Conservation (phyloP, 177 flowering plant species). For the Telopea speciosissima region DNA sequence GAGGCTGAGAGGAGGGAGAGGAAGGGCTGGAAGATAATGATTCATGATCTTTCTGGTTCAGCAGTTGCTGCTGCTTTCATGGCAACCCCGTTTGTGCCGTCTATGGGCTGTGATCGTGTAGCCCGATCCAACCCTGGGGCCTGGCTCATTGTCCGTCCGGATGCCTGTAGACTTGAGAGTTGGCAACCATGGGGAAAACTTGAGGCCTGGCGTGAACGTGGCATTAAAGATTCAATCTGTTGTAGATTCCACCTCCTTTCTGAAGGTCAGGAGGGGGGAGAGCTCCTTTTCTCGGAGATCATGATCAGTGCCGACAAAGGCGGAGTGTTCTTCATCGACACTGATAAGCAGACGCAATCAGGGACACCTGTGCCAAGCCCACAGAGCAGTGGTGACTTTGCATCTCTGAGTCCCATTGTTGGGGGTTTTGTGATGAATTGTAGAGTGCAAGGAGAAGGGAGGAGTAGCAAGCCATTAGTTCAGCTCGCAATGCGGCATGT, state of each 20-base stretch:
- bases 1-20: constrained; percentile 63
- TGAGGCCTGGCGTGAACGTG: constrained; percentile 91
- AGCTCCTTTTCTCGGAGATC: constrained; percentile 62
- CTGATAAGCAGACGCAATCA: constrained; percentile 46
- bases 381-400: constrained; percentile 75
- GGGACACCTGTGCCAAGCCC: constrained; percentile 70
- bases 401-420: constrained; percentile 31
- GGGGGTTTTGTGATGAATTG: constrained; percentile 95
- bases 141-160: constrained; percentile 82
- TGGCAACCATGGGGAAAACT: constrained; percentile 98
- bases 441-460: constrained; percentile 70
- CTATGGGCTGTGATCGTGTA: constrained; percentile 83
- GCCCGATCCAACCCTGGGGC: constrained; percentile 89
- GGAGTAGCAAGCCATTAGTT: constrained; percentile 75
- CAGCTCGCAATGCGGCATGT: constrained; percentile 78
- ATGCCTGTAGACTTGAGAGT: constrained; percentile 49
- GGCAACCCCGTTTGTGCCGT: constrained; percentile 78
- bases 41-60: constrained; percentile 75
- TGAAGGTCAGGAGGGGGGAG: constrained; percentile 53
- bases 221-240: constrained; percentile 56
- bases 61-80: constrained; percentile 82
- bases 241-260: constrained; percentile 65
- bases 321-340: constrained; percentile 77
- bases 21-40: constrained; percentile 77
- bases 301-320: constrained; percentile 67